Conservation (phyloP, 371 early-diverging fungal genomes). For the Apophysomyces sp. region DNA sequence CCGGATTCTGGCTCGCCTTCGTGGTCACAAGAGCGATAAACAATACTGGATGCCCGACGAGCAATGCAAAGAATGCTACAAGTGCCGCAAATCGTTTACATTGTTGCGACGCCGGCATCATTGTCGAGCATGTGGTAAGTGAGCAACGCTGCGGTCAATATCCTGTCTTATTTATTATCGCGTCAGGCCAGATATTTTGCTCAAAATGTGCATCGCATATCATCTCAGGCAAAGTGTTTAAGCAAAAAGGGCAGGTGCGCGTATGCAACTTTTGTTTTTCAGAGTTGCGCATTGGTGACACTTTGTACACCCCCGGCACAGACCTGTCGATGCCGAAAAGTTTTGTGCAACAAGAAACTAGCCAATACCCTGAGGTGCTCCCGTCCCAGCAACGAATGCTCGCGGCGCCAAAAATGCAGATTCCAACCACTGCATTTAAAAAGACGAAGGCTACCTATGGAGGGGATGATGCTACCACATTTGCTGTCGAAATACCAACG, state of each 20-base stretch:
- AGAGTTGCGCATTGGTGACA: slow-evolving; percentile 24
- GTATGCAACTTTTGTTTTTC: slow-evolving; percentile 79
- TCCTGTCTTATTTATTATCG: slow-evolving; percentile 44
- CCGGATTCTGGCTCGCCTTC: slow-evolving; percentile 53
- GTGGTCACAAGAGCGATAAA: slow-evolving; percentile 65
- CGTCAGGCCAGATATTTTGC: slow-evolving; percentile 76
- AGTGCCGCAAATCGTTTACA: slow-evolving; percentile 76
- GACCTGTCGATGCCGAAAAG: background rate
- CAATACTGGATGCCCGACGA: slow-evolving; percentile 91
- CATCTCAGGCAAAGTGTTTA: slow-evolving; percentile 71
- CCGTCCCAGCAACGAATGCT: slow-evolving; percentile 43
- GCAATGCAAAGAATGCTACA: slow-evolving; percentile 79
- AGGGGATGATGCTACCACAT: slow-evolving; percentile 36
- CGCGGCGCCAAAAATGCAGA: slow-evolving; percentile 47
- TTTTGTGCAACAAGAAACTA: slow-evolving; percentile 40
- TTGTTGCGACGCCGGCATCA: slow-evolving; percentile 79
- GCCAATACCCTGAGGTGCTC: slow-evolving; percentile 23
- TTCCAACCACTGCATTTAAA: slow-evolving; percentile 42
- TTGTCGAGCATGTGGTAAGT: slow-evolving; percentile 82
- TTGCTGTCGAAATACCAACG: slow-evolving; percentile 36
- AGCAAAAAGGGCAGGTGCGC: slow-evolving; percentile 71
- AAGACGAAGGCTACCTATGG: slow-evolving; percentile 35
- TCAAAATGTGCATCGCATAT: slow-evolving; percentile 76
- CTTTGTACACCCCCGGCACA: slow-evolving; percentile 3
- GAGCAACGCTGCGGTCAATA: slow-evolving; percentile 21